These are phyloP conservation scores for Colletotrichum siamense DNA, from an alignment of 2,329 filamentous ascomycete species.

Conservation along the genomic window DNA sequence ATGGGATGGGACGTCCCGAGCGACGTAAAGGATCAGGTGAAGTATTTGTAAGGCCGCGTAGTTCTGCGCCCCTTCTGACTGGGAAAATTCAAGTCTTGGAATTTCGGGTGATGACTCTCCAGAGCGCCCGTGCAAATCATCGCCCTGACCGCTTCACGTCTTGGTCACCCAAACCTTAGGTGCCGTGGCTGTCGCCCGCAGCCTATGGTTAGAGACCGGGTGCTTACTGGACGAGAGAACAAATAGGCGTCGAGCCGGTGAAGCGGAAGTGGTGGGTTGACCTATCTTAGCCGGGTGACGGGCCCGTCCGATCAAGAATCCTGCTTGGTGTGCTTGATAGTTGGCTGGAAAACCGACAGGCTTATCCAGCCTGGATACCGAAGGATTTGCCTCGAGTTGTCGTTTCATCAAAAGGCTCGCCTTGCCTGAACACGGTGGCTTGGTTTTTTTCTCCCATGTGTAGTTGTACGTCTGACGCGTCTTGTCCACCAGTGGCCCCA, in stretches of 20 bases:
- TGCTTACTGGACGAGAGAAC: conserved; percentile 3
- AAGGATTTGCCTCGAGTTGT: neutral
- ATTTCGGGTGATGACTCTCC: neutral
- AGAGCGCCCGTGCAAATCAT: conserved; percentile 11
- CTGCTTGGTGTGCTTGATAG: neutral
- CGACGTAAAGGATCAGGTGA: neutral
- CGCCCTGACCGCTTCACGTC: conserved; percentile 20
- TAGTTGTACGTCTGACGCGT: neutral
- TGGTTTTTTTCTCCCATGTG: neutral
- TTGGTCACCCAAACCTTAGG: conserved; percentile 14
- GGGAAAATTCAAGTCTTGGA: neutral
- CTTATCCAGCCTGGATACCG: neutral
- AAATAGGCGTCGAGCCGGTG: conserved; percentile 11
- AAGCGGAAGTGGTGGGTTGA: neutral
- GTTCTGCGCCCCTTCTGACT: neutral
- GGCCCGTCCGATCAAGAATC: neutral
- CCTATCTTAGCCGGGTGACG: neutral
- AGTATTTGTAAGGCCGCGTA: neutral
- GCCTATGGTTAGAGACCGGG: neutral
- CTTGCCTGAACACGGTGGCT: neutral
- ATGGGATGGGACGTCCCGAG: neutral
- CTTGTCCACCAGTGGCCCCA: neutral
- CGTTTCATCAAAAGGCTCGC: neutral
- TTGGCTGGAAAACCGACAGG: neutral
- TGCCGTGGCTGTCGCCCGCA: conserved; percentile 4